Percentiles rank a stretch among this genome's conserved stretches.
Evolutionary conservation across 2,329 filamentous ascomycete species (phyloP).

Genomic region (Aspergillus melleus): DNA sequence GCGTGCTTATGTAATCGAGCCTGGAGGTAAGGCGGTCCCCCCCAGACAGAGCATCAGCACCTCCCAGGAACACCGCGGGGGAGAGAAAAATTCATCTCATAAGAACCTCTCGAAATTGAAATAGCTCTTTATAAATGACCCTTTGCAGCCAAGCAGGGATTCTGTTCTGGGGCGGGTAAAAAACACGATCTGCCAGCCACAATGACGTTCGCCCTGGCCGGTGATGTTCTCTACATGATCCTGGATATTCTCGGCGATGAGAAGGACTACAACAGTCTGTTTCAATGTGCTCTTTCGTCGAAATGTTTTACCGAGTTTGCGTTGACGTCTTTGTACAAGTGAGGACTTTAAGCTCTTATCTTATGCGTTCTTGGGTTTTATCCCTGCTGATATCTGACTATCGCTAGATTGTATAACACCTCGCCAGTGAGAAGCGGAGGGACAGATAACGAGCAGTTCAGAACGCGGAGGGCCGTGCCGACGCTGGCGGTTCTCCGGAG

Average conservation of each 20-base stretch:
- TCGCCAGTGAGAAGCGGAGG: slow-evolving; percentile 47
- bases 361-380: background rate
- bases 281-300: slow-evolving; percentile 29
- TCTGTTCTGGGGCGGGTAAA: background rate
- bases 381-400: slow-evolving; percentile 3
- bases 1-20: slow-evolving; percentile 21
- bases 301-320: slow-evolving; percentile 24
- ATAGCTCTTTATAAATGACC: background rate
- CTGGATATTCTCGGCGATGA: slow-evolving; percentile 26
- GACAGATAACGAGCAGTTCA: slow-evolving; percentile 44
- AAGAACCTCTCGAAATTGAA: too few relatives aligned
- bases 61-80: background rate
- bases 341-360: slow-evolving; percentile 1
- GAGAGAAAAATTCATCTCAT: background rate
- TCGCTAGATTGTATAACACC: slow-evolving; percentile 48
- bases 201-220: slow-evolving; percentile 22
- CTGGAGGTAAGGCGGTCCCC: background rate
- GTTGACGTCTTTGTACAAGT: slow-evolving; percentile 27
- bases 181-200: slow-evolving; percentile 3
- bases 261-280: slow-evolving; percentile 27
- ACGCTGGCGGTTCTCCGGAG: slow-evolving; percentile 30
- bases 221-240: slow-evolving; percentile 30
- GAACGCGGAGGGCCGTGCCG: slow-evolving; percentile 28
- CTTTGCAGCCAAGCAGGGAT: background rate
- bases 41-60: background rate